Evolutionary conservation across 441 rosid genomes (phyloP), one percentile per base, ranked within the genome.

Genomic region (Bocquillonia castaneifolia): DNA sequence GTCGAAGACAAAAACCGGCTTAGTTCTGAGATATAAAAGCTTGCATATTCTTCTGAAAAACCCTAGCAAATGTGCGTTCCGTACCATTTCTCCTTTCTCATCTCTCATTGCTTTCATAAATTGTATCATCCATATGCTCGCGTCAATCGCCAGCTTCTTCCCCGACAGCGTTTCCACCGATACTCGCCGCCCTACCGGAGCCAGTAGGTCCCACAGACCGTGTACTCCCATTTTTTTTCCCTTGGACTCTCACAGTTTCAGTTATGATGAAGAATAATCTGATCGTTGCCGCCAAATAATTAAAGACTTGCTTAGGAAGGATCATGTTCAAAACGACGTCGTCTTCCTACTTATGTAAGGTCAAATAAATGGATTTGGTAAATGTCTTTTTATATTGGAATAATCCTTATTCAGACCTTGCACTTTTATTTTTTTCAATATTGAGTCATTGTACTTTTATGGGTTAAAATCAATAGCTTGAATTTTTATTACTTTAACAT

Each of bases 101-200:
- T 94, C 98, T 50, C 98, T 82, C 98, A 94, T 94, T 18, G 99
- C 99, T 80, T 92, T 94, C 83, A 94, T 88, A 80, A 94, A 94
- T 76, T 94, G 99, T 57, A 94, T 80, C 91, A 94, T 85, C 98
- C 98, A 92, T 77, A 90, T 92, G 47, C 99, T 88, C 64, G 99
- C 96, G 75, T 93, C 98, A 44, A 92, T 88, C 66, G 98, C 99
- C 47, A 92, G 85, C 72, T 80, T 90, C 74, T 87, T 88, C 0
- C 92, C 96, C 72, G 98, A 79, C 36, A 94, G 82, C 70, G 99
- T 92, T 74, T 92, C 97, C 26, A 94, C 97, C 57, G 98, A 94
- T 4, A 92, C 99, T 51, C 99, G 97, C 32, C 97, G 96, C 72
- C 99, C 97, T 36, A 90, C 94, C 55, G 96, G 99, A 28, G 98